phyloP scores from a whole-genome alignment of 768 basidiomycete species.

The Russula abietina region DNA sequence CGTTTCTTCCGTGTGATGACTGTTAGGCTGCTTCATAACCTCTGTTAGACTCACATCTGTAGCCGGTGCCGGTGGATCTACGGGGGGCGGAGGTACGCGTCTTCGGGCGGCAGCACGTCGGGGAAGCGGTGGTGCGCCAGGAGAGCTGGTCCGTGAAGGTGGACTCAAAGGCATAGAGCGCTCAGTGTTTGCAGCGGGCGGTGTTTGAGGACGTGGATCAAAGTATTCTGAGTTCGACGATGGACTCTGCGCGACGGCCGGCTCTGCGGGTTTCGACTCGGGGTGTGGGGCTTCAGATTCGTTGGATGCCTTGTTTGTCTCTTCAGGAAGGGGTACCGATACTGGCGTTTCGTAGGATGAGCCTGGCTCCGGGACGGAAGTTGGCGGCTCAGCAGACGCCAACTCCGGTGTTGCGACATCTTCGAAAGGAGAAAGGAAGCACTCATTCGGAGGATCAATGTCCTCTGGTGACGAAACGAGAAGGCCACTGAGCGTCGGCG shows the following conservation, averaged over 20 bases:
- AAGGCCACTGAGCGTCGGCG: constrained; percentile 16
- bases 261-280: neutral
- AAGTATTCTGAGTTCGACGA: neutral
- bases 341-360: constrained; percentile 31
- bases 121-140: constrained; percentile 55
- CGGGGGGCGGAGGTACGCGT: constrained; percentile 25
- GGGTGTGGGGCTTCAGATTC: neutral
- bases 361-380: constrained; percentile 26
- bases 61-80: neutral
- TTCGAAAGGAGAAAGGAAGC: constrained; percentile 20
- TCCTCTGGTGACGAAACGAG: constrained; percentile 15
- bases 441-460: neutral
- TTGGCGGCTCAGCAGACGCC: constrained; percentile 25
- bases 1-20: constrained; percentile 3
- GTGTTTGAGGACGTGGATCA: neutral
- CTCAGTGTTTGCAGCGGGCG: neutral
- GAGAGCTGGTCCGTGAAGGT: constrained; percentile 31
- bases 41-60: neutral
- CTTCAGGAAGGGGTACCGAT: constrained; percentile 2
- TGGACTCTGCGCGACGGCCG: neutral
- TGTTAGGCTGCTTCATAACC: constrained; percentile 5
- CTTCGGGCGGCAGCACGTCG: constrained; percentile 56
- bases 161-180: constrained; percentile 11
- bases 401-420: neutral
- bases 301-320: neutral